Evolutionary conservation across 1,284 basidiomycete genomes (phyloP).

Genomic region (Coriolopsis trogii): DNA sequence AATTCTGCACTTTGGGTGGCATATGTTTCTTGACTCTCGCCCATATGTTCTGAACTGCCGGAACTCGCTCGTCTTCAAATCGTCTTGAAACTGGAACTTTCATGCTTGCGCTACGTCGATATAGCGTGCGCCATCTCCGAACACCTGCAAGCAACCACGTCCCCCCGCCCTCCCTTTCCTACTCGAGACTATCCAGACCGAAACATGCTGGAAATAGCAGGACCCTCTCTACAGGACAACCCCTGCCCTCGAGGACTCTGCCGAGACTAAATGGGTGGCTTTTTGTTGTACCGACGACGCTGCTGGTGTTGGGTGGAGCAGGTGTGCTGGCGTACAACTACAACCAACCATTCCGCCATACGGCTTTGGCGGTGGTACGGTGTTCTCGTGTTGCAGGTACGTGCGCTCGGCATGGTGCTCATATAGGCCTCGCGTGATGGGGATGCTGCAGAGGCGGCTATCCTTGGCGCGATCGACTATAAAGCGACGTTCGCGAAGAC

Average conservation of each 20-base stretch:
- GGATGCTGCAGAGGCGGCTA: slow-evolving; percentile 55
- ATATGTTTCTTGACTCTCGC: too few relatives aligned
- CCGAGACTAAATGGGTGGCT: slow-evolving; percentile 24
- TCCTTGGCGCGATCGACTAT: slow-evolving; percentile 80
- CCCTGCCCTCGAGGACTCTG: background rate
- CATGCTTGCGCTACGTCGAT: slow-evolving; percentile 17
- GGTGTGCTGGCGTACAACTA: slow-evolving; percentile 58
- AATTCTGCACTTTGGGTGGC: too few relatives aligned
- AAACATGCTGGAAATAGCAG: background rate
- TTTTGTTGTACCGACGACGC: slow-evolving; percentile 24
- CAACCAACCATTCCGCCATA: slow-evolving; percentile 66
- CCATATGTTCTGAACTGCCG: too few relatives aligned
- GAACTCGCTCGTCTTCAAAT: too few relatives aligned
- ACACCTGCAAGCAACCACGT: background rate
- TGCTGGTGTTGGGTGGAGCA: slow-evolving; percentile 36
- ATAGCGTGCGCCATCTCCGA: slow-evolving; percentile 8
- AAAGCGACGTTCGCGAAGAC: slow-evolving; percentile 71
- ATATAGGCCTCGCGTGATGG: background rate
- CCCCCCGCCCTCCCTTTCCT: background rate
- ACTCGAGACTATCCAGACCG: background rate
- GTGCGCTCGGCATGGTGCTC: slow-evolving; percentile 23
- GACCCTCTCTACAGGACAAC: background rate
- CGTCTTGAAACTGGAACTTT: background rate
- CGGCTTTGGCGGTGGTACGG: slow-evolving; percentile 63
- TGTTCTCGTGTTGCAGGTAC: slow-evolving; percentile 74